Conservation (phyloP, 2,329 filamentous ascomycete genomes). For the Ceratocystis colombiana region DNA sequence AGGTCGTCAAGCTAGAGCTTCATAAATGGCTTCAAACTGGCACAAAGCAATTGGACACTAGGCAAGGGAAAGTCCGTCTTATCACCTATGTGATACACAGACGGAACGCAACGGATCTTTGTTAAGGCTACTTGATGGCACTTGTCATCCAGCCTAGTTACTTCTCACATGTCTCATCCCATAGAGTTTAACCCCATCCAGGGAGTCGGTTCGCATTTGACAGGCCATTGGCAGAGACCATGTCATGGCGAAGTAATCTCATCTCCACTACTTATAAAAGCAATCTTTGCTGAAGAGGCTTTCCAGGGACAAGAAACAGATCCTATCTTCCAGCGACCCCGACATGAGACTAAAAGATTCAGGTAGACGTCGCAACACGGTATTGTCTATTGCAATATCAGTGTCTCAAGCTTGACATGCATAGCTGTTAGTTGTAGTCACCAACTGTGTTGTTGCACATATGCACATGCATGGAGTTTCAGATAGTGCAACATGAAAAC, state of each 20-base stretch:
- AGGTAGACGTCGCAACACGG: neutral
- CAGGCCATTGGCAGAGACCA: too few species aligned
- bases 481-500: neutral
- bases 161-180: neutral
- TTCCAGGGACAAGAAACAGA: neutral
- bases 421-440: neutral
- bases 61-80: slow-evolving; percentile 1
- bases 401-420: neutral
- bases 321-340: neutral
- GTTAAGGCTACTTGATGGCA: neutral
- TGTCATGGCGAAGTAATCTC: too few species aligned
- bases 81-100: neutral
- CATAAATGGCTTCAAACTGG: neutral
- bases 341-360: neutral
- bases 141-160: neutral
- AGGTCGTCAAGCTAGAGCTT: neutral
- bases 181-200: neutral
- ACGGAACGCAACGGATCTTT: slow-evolving; percentile 7
- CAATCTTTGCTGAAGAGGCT: neutral
- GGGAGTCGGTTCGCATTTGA: neutral
- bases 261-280: too few species aligned
- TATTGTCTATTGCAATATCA: neutral
- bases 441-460: neutral
- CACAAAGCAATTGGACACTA: neutral
- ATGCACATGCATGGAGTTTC: neutral